Percentiles rank a stretch among this genome's conserved stretches.
phyloP scores from a whole-genome alignment of 306 rosid genomes.

The Abrus pulchellus region DNA sequence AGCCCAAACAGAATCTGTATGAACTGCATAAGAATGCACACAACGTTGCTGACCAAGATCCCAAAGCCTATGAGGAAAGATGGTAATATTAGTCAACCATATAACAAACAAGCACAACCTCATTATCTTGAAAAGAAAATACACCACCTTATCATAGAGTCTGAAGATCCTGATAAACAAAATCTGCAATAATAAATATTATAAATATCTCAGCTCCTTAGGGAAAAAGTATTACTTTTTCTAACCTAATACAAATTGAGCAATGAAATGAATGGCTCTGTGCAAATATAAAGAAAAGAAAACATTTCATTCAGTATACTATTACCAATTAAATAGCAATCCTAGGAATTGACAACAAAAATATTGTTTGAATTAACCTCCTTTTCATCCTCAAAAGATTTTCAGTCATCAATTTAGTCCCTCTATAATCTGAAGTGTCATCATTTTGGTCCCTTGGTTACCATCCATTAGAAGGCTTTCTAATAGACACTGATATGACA shows the following conservation, averaged over 20 bases:
- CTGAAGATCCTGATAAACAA: constrained; percentile 91
- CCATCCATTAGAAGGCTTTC: constrained; percentile 11
- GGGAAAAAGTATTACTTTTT: background rate
- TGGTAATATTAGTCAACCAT: constrained; percentile 31
- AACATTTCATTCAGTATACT: background rate
- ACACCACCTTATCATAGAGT: constrained; percentile 84
- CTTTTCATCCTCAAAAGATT: constrained; percentile 13
- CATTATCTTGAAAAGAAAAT: too few species aligned
- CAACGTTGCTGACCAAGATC: constrained; percentile 93
- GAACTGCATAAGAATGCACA: constrained; percentile 90
- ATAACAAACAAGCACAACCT: background rate
- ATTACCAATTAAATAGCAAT: constrained; percentile 8
- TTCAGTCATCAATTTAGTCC: background rate
- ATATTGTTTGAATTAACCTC: background rate
- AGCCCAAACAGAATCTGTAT: constrained; percentile 96
- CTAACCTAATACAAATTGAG: background rate
- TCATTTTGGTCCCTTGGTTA: constrained; percentile 21
- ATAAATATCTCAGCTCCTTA: constrained; percentile 20
- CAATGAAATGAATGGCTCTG: background rate
- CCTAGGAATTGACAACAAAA: constrained; percentile 1
- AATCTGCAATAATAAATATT: constrained; percentile 59
- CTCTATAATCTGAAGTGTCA: background rate
- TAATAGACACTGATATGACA: constrained; percentile 10
- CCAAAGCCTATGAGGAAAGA: constrained; percentile 72
- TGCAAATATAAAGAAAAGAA: background rate